Conservation (phyloP, 2,329 filamentous ascomycete species). For the Akanthomyces dipterigenus region DNA sequence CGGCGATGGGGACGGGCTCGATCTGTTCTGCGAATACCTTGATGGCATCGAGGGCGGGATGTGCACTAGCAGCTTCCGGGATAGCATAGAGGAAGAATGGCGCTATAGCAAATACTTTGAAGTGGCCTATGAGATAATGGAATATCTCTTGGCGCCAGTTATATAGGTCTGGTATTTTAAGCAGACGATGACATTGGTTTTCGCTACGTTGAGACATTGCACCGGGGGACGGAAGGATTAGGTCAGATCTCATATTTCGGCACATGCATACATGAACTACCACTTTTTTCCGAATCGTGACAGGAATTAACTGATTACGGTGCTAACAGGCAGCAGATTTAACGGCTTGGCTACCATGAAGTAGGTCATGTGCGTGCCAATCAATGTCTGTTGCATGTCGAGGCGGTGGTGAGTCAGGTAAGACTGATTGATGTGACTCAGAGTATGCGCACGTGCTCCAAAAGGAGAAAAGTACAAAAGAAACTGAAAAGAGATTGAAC, state of each 20-base stretch:
- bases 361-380: neutral
- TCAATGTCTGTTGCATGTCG: neutral
- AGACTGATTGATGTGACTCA: neutral
- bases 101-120: slow-evolving; percentile 32
- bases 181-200: neutral
- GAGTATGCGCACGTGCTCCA: too few species aligned
- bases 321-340: neutral
- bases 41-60: slow-evolving; percentile 40
- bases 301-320: too few species aligned
- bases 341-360: neutral
- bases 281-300: too few species aligned
- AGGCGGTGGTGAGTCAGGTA: neutral
- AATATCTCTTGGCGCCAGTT: slow-evolving; percentile 45
- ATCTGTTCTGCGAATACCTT: slow-evolving; percentile 43
- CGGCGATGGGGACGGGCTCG: slow-evolving; percentile 23
- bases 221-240: neutral
- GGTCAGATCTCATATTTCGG: neutral
- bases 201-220: neutral
- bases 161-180: slow-evolving; percentile 27
- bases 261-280: neutral
- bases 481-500: too few species aligned
- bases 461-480: too few species aligned
- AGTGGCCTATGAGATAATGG: slow-evolving; percentile 47
- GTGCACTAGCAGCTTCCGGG: slow-evolving; percentile 30
- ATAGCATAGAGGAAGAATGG: slow-evolving; percentile 17